phyloP scores from a whole-genome alignment of 768 basidiomycete genomes.

The Tulasnella sp. region DNA sequence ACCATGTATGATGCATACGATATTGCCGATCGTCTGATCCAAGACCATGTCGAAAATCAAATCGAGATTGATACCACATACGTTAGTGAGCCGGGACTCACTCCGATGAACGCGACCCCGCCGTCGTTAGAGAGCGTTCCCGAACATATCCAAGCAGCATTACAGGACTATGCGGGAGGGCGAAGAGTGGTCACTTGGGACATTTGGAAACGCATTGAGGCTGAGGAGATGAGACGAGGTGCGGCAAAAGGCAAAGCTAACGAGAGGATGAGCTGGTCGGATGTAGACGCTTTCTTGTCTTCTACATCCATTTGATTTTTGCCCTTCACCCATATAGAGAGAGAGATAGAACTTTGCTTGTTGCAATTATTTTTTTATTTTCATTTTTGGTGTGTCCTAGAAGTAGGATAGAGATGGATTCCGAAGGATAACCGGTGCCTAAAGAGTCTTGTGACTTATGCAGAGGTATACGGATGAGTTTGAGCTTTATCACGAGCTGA shows the following conservation, averaged over 20 bases:
- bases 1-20: slow-evolving; percentile 90
- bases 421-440: too few species aligned
- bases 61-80: background rate
- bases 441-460: too few species aligned
- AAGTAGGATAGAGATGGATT: too few species aligned
- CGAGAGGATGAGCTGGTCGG: slow-evolving; percentile 59
- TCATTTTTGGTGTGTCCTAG: too few species aligned
- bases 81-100: slow-evolving; percentile 19
- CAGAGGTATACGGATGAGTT: too few species aligned
- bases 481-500: too few species aligned
- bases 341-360: too few species aligned
- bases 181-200: slow-evolving; percentile 45
- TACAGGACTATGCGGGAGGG: slow-evolving; percentile 25
- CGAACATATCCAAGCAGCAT: slow-evolving; percentile 34
- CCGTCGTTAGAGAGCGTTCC: slow-evolving; percentile 36
- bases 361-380: too few species aligned
- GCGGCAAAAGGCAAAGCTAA: slow-evolving; percentile 50
- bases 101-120: slow-evolving; percentile 26
- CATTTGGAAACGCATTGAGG: slow-evolving; percentile 67
- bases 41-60: slow-evolving; percentile 35
- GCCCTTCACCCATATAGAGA: too few species aligned
- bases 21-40: slow-evolving; percentile 58
- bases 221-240: slow-evolving; percentile 57
- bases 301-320: too few species aligned
- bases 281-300: slow-evolving; percentile 17